Evolutionary conservation across 2,329 filamentous ascomycete species (phyloP).

Genomic region (Xylaria digitata): DNA sequence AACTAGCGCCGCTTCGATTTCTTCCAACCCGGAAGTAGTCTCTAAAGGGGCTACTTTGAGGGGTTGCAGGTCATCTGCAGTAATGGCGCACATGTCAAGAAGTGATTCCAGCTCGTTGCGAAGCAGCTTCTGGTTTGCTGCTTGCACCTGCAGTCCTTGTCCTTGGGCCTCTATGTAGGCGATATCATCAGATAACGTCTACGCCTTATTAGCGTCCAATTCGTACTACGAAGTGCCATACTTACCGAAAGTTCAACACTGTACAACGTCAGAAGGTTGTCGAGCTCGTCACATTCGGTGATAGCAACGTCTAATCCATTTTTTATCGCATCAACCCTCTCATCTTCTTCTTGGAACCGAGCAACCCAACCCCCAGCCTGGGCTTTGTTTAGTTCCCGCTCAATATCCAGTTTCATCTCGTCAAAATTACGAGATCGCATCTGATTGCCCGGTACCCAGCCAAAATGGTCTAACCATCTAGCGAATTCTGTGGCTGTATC

Average conservation of each 20-base stretch:
- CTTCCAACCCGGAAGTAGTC: slow-evolving; percentile 74
- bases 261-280: slow-evolving; percentile 93
- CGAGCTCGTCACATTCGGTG: slow-evolving; percentile 93
- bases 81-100: slow-evolving; percentile 92
- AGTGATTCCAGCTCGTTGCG: slow-evolving; percentile 89
- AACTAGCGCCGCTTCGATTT: slow-evolving; percentile 81
- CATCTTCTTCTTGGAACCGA: slow-evolving; percentile 86
- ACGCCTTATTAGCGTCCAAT: slow-evolving; percentile 43
- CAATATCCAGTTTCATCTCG: slow-evolving; percentile 82
- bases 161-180: slow-evolving; percentile 97
- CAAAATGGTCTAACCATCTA: slow-evolving; percentile 84
- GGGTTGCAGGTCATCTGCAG: slow-evolving; percentile 77
- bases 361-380: slow-evolving; percentile 94
- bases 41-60: slow-evolving; percentile 80
- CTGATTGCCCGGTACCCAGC: slow-evolving; percentile 82
- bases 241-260: slow-evolving; percentile 91
- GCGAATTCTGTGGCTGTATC: slow-evolving; percentile 83
- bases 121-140: slow-evolving; percentile 93
- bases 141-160: slow-evolving; percentile 95
- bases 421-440: slow-evolving; percentile 81
- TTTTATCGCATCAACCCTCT: slow-evolving; percentile 87
- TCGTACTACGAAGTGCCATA: slow-evolving; percentile 37
- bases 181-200: slow-evolving; percentile 96
- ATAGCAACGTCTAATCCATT: slow-evolving; percentile 89
- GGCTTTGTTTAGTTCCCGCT: slow-evolving; percentile 87